Conservation (phyloP, 2,329 filamentous ascomycete species). For the Mariannaea sp. region DNA sequence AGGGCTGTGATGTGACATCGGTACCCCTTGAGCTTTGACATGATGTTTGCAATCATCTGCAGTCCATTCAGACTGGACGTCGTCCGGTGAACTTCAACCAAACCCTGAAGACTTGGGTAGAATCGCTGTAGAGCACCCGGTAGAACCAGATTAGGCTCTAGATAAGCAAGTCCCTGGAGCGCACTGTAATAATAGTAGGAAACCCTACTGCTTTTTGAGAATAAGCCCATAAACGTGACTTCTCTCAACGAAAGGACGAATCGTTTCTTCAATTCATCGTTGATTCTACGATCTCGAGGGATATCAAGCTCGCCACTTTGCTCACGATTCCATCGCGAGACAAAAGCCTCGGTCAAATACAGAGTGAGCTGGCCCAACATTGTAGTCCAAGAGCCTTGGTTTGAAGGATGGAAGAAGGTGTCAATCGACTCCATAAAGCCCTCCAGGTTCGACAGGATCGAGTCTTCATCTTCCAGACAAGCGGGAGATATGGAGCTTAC, state of each 20-base stretch:
- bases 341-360: constrained; percentile 93
- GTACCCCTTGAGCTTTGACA: constrained; percentile 93
- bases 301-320: constrained; percentile 89
- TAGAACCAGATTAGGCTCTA: constrained; percentile 89
- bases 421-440: constrained; percentile 93
- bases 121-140: constrained; percentile 94
- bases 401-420: constrained; percentile 98
- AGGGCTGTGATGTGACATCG: constrained; percentile 94
- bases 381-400: constrained; percentile 89
- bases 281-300: constrained; percentile 78
- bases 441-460: constrained; percentile 83
- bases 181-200: constrained; percentile 92
- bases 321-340: constrained; percentile 97
- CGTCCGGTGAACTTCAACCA: constrained; percentile 96
- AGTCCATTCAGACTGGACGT: constrained; percentile 90
- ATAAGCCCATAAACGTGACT: constrained; percentile 97
- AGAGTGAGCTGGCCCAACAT: constrained; percentile 88
- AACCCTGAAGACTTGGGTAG: constrained; percentile 93
- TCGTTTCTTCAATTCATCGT: constrained; percentile 77
- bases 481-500: constrained; percentile 89
- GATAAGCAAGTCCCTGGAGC: constrained; percentile 83
- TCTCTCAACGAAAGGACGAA: constrained; percentile 90
- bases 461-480: constrained; percentile 76
- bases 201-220: constrained; percentile 90
- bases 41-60: constrained; percentile 88